Evolutionary conservation across 2,329 filamentous ascomycete species (phyloP), one percentile per base, ranked within the genome.

Genomic region (Aspergillus arachidicola): DNA sequence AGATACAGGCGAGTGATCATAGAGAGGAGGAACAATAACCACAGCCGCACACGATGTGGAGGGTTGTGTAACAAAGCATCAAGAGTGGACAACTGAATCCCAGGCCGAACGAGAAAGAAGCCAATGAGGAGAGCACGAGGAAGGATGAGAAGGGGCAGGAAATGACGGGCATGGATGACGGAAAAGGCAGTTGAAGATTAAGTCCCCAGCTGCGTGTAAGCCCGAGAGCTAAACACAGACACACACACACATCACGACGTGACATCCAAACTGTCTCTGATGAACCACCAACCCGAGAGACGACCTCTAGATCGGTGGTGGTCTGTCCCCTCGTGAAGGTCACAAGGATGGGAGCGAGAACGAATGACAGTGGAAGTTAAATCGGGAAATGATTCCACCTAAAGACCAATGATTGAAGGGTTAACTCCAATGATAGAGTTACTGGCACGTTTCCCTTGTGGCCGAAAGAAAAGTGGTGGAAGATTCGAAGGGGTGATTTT

Each of bases 101-200:
- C n/a, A 38, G 11, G 34, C 41, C n/a, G 12, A 36, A 48, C 23
- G 14, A 36, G 19, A 21, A 48, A 48, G 32, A 48, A 21, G 41
- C 56, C 56, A 58, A 59, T 55, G 51, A 48, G 34, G 34, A 36
- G 34, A 16, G 34, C 34, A 36, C 14, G 34, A 36, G 57, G 38
- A 26, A 19, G 30, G 23, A 21, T 45, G 10, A n/a, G 16, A 26
- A 50, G 23, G 21, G 53, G 23, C 2, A 54, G 55, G 21, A 21
- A 34, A 23, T 41, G 43, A 56, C n/a, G 7, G 7, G 56, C 34
- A 38, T 38, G 26, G 36, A 41, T 30, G 32, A 26, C 50, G 45
- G 19, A 26, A 26, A 34, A 51, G 53, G 41, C 43, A 58, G 60
- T 55, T 56, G 48, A 62, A 50, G 56, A 62, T 28, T 50, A 48